phyloP scores from a whole-genome alignment of 352 stramenopile genomes.

The Globisporangium apiculatum region DNA sequence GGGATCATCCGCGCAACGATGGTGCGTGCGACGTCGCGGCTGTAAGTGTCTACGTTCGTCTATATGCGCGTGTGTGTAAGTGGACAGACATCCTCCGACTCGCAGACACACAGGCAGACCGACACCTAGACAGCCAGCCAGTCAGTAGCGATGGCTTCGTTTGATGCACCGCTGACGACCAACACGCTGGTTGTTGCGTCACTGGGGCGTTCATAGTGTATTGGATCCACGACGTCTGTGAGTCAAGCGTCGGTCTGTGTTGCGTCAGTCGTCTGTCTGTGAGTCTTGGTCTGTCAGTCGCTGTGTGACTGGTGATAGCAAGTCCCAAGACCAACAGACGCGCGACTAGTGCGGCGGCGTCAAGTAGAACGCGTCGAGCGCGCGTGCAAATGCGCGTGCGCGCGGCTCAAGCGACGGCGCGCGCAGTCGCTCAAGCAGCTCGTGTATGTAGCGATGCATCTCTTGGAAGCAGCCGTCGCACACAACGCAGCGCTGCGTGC shows the following conservation, averaged over 20 bases:
- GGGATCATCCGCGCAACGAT: constrained; percentile 85
- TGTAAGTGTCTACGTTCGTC: constrained; percentile 17
- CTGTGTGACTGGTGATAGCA: too few relatives aligned
- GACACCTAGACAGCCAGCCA: too few relatives aligned
- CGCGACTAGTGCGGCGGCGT: not conserved
- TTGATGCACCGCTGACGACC: too few relatives aligned
- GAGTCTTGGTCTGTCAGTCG: not conserved
- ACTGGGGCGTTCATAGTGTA: too few relatives aligned
- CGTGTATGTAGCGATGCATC: constrained; percentile 41
- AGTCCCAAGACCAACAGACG: not conserved
- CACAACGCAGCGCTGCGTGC: constrained; percentile 44
- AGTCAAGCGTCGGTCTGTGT: too few relatives aligned
- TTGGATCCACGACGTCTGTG: too few relatives aligned
- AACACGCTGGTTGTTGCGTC: too few relatives aligned
- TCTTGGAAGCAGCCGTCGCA: constrained; percentile 68
- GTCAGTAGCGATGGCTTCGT: too few relatives aligned
- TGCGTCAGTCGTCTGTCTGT: not conserved
- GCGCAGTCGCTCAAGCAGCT: constrained; percentile 19
- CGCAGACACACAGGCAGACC: too few relatives aligned
- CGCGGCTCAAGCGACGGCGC: constrained; percentile 42
- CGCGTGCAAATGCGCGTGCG: constrained; percentile 28
- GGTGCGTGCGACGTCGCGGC: constrained; percentile 44
- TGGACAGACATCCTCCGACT: too few relatives aligned
- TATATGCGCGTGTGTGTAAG: too few relatives aligned
- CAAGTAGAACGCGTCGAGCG: constrained; percentile 40